These are phyloP conservation scores for Metschnikowia borealis DNA, from an alignment of 805 yeast species.

Conservation along the genomic window DNA sequence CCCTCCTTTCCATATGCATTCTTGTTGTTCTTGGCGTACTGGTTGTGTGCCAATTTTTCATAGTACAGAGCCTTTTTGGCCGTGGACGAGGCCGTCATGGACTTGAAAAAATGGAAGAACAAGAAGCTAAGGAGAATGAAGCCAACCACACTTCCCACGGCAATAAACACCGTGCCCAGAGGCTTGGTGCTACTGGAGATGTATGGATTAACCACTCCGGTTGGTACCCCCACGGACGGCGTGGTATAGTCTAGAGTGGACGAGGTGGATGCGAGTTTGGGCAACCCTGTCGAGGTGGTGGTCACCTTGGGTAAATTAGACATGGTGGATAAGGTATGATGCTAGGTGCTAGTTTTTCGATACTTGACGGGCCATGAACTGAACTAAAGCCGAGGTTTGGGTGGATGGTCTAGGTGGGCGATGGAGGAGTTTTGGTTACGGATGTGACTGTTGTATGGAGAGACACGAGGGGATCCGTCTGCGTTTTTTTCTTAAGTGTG, in stretches of 20 bases:
- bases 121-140: constrained; percentile 50
- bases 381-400: not conserved
- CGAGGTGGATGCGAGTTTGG: constrained; percentile 10
- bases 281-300: constrained; percentile 10
- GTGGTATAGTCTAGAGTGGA: constrained; percentile 32
- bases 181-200: constrained; percentile 50
- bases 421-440: not conserved
- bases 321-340: not conserved
- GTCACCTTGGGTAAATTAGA: not conserved
- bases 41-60: constrained; percentile 32
- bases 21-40: constrained; percentile 27
- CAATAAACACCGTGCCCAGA: constrained; percentile 78
- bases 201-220: constrained; percentile 60
- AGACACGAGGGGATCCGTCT: not conserved
- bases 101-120: constrained; percentile 49
- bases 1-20: constrained; percentile 24
- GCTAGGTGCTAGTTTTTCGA: not conserved
- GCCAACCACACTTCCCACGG: constrained; percentile 68
- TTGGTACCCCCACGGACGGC: constrained; percentile 55
- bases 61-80: constrained; percentile 44
- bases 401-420: not conserved
- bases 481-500: not conserved
- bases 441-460: too few species aligned
- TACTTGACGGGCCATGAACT: not conserved
- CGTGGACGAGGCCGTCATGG: constrained; percentile 45